A percentile compares a stretch with the other conserved stretches of the same genome.
These are phyloP conservation scores for Suillus ampliporus DNA, from an alignment of 768 basidiomycete genomes.

Conservation along the genomic window DNA sequence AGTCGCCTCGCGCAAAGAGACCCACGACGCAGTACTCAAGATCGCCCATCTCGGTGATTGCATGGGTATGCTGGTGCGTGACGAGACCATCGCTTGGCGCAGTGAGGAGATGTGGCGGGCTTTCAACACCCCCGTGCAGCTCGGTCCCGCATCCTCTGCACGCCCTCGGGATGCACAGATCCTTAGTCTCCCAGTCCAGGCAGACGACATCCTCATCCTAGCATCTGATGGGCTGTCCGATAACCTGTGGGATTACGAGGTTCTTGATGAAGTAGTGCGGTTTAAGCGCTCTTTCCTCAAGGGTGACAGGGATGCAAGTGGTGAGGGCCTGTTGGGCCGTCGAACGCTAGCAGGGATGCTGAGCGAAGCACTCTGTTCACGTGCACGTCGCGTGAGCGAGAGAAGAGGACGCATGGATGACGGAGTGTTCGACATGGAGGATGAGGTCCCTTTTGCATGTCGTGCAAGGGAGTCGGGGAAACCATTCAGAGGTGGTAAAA, in stretches of 20 bases:
- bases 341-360: conserved; percentile 71
- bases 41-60: conserved; percentile 90
- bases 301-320: conserved; percentile 19
- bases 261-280: conserved; percentile 78
- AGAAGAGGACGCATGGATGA: conserved; percentile 35
- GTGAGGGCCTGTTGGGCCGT: conserved; percentile 44
- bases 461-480: conserved; percentile 77
- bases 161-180: conserved; percentile 71
- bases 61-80: conserved; percentile 85
- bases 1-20: conserved; percentile 36
- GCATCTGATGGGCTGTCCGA: conserved; percentile 84
- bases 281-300: conserved; percentile 51
- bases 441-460: conserved; percentile 85
- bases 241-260: conserved; percentile 89
- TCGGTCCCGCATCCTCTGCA: conserved; percentile 65
- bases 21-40: conserved; percentile 65
- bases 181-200: conserved; percentile 69
- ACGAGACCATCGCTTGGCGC: conserved; percentile 80
- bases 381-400: conserved; percentile 74
- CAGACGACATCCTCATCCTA: conserved; percentile 80
- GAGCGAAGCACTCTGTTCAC: conserved; percentile 80
- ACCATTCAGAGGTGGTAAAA: conserved; percentile 80
- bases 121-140: conserved; percentile 70
- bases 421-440: conserved; percentile 36
- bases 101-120: conserved; percentile 95